Percentiles rank a stretch among this genome's conserved stretches.
phyloP scores from a whole-genome alignment of 2,329 filamentous ascomycete species.

The Coniella vitis region DNA sequence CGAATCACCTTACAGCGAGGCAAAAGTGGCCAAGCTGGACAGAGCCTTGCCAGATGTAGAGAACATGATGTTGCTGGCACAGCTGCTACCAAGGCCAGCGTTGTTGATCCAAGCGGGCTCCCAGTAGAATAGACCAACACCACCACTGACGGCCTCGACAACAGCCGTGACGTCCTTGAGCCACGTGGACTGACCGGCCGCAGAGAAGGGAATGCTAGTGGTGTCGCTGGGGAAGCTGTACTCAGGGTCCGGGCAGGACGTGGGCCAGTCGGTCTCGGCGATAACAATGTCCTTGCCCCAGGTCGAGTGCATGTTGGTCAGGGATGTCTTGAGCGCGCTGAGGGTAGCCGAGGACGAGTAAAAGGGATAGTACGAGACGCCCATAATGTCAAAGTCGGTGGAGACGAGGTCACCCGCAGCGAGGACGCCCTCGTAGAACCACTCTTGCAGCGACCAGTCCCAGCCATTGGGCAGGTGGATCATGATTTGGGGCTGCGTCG shows the following conservation, averaged over 20 bases:
- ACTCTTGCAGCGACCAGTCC: slow-evolving; percentile 59
- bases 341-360: slow-evolving; percentile 56
- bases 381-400: slow-evolving; percentile 63
- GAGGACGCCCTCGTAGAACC: slow-evolving; percentile 51
- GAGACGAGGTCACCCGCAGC: slow-evolving; percentile 40
- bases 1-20: neutral
- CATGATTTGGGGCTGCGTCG: slow-evolving; percentile 59
- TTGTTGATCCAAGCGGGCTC: slow-evolving; percentile 68
- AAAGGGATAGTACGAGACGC: slow-evolving; percentile 69
- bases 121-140: slow-evolving; percentile 64
- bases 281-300: slow-evolving; percentile 64
- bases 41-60: slow-evolving; percentile 9
- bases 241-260: slow-evolving; percentile 49
- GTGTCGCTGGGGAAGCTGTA: slow-evolving; percentile 56
- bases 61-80: slow-evolving; percentile 43
- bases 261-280: slow-evolving; percentile 66
- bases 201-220: slow-evolving; percentile 53
- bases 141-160: slow-evolving; percentile 45
- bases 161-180: slow-evolving; percentile 52
- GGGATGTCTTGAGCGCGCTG: slow-evolving; percentile 43
- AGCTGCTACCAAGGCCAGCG: slow-evolving; percentile 57
- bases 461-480: slow-evolving; percentile 72
- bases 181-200: slow-evolving; percentile 56
- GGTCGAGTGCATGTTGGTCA: slow-evolving; percentile 51
- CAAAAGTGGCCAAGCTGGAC: slow-evolving; percentile 12